Base-by-base conservation (phyloP, 228 moss, liverwort and hornwort genomes). In the Sphagnum fallax region DNA sequence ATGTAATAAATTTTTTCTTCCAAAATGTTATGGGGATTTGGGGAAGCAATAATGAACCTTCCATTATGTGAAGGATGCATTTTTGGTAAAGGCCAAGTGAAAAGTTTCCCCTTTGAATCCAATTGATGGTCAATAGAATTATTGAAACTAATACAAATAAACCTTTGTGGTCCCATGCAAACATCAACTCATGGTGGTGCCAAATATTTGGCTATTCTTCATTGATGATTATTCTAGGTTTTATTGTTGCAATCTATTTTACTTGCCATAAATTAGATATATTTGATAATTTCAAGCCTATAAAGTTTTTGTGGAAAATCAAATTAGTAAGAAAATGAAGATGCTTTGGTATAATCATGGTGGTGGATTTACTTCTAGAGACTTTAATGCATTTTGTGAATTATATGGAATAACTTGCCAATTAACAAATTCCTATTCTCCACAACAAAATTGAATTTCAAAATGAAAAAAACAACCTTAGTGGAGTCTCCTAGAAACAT, bases 41-140 rank as follows among this genome's bases (percentile, higher is more conserved):
- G 0, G 47, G 15, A 5, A 8, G 14, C 6, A 57, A 11, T 4
- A 16, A 7, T 47, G 16, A 60, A 32, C 15, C 53, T 69, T 1
- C 57, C 69, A 9, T n/a, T 69, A 6, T 69, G 15, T 59, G 69
- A 69, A 16, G 52, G 55, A 6, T 55, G 53, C 47, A 14, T 69
- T 13, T 16, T 69, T 18, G 69, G 47, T 8, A 69, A 49, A 10
- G n/a, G 55, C 6, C 69, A 69, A 47, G 32, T 8, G 58, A 16
- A 4, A 8, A 57, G 10, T 12, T 69, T 18, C 47, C 16, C 69
- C 8, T 57, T 16, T 62, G 61, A 62, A 16, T 62, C 12, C 0
- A 16, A 6, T 13, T 13, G 6, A 10, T 10, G 15, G 15, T 6
- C 61, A 11, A 62, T 6, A 16, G 2, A 6, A 6, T 16, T 16